These are phyloP conservation scores for Sanghuangporus baumii DNA, from an alignment of 1,284 basidiomycete species.

Conservation along the genomic window DNA sequence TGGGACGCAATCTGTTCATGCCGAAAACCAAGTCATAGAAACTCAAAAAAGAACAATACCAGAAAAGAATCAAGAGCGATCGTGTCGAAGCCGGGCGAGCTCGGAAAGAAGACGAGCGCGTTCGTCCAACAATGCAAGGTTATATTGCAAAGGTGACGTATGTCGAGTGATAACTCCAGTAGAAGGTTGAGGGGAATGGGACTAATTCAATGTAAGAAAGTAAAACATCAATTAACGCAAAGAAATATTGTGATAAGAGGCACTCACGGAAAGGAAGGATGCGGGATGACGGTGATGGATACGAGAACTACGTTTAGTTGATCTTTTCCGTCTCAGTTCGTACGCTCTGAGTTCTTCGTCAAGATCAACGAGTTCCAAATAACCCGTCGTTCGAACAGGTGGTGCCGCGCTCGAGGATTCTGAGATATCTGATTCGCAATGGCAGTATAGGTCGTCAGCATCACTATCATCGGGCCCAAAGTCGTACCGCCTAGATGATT, in stretches of 20 bases:
- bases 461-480: not conserved
- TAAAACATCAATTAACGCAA: not conserved
- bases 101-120: conserved; percentile 43
- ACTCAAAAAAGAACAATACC: not conserved
- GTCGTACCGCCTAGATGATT: not conserved
- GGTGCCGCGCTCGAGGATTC: not conserved
- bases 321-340: conserved; percentile 2
- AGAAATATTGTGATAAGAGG: not conserved
- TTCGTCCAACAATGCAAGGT: conserved; percentile 43
- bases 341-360: conserved; percentile 10
- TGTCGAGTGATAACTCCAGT: conserved; percentile 28
- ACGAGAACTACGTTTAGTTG: not conserved
- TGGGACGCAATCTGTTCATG: not conserved
- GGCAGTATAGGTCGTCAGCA: conserved; percentile 15
- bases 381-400: conserved; percentile 6
- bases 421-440: conserved; percentile 11
- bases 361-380: conserved; percentile 6
- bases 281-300: too few relatives aligned
- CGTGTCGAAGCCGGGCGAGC: conserved; percentile 32
- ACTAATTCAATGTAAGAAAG: not conserved
- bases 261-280: too few relatives aligned
- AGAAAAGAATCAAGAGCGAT: not conserved
- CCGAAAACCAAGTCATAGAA: not conserved
- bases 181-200: not conserved
- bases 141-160: conserved; percentile 36